Conservation (phyloP, 257 asterid species). For the Mitragyna speciosa region DNA sequence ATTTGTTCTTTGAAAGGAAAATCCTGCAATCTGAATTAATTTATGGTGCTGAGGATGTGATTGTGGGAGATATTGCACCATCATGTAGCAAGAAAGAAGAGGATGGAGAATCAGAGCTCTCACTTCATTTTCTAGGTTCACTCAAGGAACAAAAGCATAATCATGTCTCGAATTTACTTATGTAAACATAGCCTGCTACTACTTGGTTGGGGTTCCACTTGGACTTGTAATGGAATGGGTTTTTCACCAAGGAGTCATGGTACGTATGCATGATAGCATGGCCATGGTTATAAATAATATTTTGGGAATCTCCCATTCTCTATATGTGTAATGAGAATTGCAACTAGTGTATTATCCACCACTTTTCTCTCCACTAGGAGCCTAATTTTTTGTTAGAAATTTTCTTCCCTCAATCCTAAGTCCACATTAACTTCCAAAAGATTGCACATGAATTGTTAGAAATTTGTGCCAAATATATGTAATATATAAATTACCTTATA, state of each 20-base stretch:
- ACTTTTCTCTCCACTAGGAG: too few relatives aligned
- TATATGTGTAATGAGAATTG: too few relatives aligned
- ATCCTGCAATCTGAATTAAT: constrained; percentile 62
- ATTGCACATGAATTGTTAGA: too few relatives aligned
- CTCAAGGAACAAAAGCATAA: too few relatives aligned
- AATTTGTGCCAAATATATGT: too few relatives aligned
- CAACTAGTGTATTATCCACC: too few relatives aligned
- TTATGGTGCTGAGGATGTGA: constrained; percentile 43
- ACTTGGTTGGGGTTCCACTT: constrained; percentile 61
- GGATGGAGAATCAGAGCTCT: constrained; percentile 65
- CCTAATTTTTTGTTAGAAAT: too few relatives aligned
- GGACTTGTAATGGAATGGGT: constrained; percentile 69
- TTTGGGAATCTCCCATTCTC: neutral
- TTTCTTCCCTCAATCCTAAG: too few relatives aligned
- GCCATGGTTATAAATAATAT: neutral
- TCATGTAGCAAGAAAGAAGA: constrained; percentile 47
- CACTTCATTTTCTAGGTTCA: too few relatives aligned
- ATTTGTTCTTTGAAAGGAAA: constrained; percentile 54
- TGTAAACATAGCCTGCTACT: constrained; percentile 66
- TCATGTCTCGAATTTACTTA: too few relatives aligned
- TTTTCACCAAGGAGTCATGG: constrained; percentile 59
- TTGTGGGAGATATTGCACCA: constrained; percentile 40
- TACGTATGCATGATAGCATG: neutral
- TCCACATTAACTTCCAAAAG: too few relatives aligned
- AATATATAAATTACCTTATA: too few relatives aligned